Evolutionary conservation across 106 monocot genomes (phyloP), one percentile per base, ranked within the genome.

Genomic region (Dioscorea alata): DNA sequence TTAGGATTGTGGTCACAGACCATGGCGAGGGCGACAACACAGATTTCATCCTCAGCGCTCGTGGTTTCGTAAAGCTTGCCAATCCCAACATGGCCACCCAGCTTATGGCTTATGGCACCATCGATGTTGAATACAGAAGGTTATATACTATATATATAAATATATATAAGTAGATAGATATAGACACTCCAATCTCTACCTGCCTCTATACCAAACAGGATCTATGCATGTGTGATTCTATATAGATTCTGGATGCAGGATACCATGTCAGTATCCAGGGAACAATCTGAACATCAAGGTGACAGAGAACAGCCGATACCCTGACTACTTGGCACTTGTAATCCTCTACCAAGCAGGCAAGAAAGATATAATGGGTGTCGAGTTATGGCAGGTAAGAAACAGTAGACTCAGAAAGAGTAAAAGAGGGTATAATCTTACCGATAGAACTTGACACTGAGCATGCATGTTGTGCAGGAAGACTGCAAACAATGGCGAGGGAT

Each of bases 21-120:
- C 32, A 65, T 21, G 80, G 80, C 8, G 57, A 31, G 24, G 63
- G 74, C 2, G 61, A 70, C 19, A 12, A 58, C 13, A 65, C 73
- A 4, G 80, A 80, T 23, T 80, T 80, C 74, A 74, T 80, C 19
- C 68, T 80, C 61, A 74, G 69, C 58, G 73, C 80, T 4, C 32
- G 69, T 5, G 73, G 48, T 0, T 80, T 70, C 49, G 74, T 33
- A 1, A 74, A 65, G 74, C 70, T 80, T 6, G 74, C 80, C 5
- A 18, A 31, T 23, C 69, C 69, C 0, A 64, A 70, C 20, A 57
- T 65, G 69, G 70, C 58, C 5, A 18, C 51, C 1, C 61, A 74
- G 16, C 59, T 80, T 6, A 64, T 80, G 48, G 64, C 70, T 0
- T 80, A 64, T 33, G 80, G 74, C 0, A 69, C 59, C 4, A 49